Evolutionary conservation across 805 yeast genomes (phyloP), one percentile per base, ranked within the genome.

Genomic region (Lipomyces kockii): DNA sequence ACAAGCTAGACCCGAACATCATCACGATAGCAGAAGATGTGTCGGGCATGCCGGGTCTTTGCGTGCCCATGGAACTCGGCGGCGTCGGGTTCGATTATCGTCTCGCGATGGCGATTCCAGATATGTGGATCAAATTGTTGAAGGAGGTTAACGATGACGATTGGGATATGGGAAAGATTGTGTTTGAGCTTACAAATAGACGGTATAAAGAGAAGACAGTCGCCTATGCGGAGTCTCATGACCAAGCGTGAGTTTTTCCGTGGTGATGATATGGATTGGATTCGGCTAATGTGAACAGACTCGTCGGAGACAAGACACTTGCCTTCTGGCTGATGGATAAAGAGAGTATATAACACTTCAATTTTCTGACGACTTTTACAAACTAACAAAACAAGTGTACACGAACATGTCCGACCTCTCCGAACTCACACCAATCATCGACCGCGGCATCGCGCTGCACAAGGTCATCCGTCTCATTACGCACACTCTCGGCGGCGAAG

Each of bases 241-340:
- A 94, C 77, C 99, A 94, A 81, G 98, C 98, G 46, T 56, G 52
- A 60, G 65, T 49, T 25, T 8, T 4, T 53, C 14, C 11, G 29
- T 6, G n/a, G 32, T 55, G 1, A n/a, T 32, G 25, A 7, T 4
- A 12, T 32, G 22, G 8, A 8, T 8, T 12, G 29, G 12, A 54
- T 17, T 12, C 29, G 29, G 56, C 49, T 22, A 61, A 25, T 37
- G 22, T 17, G 8, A 14, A 35, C 35, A 61, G 64, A 6, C 83
- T 94, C 64, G 99, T 94, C 27, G 99, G 99, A 62, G 99, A 94
- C 78, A 94, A 94, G 78, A 91, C 97, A 2, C 80, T 94, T 67
- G 98, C 98, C 0, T 94, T 94, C 76, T 95, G 99, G 99, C 83
- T 94, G 65, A 94, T 94, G 98, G 99, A 94, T 80, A 92, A 94